Evolutionary conservation across 1,284 basidiomycete species (phyloP), one percentile per base, ranked within the genome.

Genomic region (Pisolithus thermaeus): DNA sequence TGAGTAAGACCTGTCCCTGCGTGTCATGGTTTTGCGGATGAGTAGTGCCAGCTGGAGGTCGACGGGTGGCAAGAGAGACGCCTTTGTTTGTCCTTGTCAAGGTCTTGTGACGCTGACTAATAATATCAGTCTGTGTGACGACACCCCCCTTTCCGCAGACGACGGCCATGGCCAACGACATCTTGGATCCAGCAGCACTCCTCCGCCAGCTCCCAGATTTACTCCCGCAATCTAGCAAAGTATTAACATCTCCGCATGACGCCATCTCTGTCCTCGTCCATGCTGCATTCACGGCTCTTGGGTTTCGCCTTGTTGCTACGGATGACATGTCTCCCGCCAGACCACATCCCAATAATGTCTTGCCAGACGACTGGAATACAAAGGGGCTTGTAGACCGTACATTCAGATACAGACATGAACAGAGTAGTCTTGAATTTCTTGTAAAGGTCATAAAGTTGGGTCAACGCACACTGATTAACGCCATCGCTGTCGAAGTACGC

Each of bases 381-480:
- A 67, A 76, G 58, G 81, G 79, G 9, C 79, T 79, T 7, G 75
- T 76, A 18, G 69, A 78, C 58, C 84, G 86, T 61, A 75, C 79
- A 3, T 74, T 90, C 60, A 77, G 78, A 63, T 90, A 90, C 61
- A 83, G 69, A 58, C 91, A 93, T 60, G 84, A 90, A 40, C 90
- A 92, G 69, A 90, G 87, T 59, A 88, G 84, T 59, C 77, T 92
- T 53, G 81, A 89, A 60, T 92, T 87, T 64, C 66, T 90, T 32
- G 61, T 93, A 47, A 89, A 88, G 55, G 62, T 90, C 37, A 72
- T 78, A 40, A 87, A 84, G 64, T 74, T 93, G 23, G 87, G 88
- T 18, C 74, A 74, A 47, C 80, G 88, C 41, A 84, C 83, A 0
- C 62, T 92, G 38, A 73, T 92, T 56, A 87, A 88, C 61, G 89